Base-by-base conservation (phyloP, 495 filamentous ascomycete species). In the Tuber umbilicatum region DNA sequence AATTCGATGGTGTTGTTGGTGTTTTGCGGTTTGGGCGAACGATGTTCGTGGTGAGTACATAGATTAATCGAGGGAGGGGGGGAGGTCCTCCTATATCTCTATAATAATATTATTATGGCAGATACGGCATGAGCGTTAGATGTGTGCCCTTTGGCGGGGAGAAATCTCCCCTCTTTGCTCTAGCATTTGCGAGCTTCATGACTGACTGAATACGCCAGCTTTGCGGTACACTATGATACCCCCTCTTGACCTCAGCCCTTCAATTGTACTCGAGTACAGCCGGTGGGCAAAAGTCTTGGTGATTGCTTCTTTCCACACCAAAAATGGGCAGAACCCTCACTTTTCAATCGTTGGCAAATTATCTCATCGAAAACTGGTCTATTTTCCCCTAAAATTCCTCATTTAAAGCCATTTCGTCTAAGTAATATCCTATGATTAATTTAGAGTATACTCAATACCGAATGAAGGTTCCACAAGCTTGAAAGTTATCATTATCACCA, bases 1-100 rank as follows among this genome's bases (percentile, higher is more conserved):
- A 10, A 60, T 55, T 73, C 71, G 64, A 75, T 75, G 69, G 43
- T 64, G 70, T 68, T 70, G 69, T 39, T 27, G n/a, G 43, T 41
- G 39, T 69, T 67, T 71, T 67, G 71, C 68, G 23, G 37, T 40
- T 71, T 43, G 41, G 50, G 70, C 9, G 47, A 50, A 23, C 9
- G 47, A 9, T n/a, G 23, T n/a, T 9, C 21, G 23, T 9, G 47
- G 47, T 60, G 50, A 31, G 50, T 60, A 31, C 1, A 2, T 27
- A 27, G 47, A n/a, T n/a, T 55, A n/a, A 17, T 55, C 21, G 45
- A 23, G 21, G 45, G 6, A 17, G 7, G 45, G 5, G 45, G 45
- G 0, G 10, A 9, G 50, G n/a, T 60, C 27, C 10, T 14, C 19
- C 10, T n/a, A 27, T 60, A 60, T 60, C 23, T 14, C n/a, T 60